Evolutionary conservation across 108 stramenopile species (phyloP).

Genomic region (Stephanodiscus minutulus): DNA sequence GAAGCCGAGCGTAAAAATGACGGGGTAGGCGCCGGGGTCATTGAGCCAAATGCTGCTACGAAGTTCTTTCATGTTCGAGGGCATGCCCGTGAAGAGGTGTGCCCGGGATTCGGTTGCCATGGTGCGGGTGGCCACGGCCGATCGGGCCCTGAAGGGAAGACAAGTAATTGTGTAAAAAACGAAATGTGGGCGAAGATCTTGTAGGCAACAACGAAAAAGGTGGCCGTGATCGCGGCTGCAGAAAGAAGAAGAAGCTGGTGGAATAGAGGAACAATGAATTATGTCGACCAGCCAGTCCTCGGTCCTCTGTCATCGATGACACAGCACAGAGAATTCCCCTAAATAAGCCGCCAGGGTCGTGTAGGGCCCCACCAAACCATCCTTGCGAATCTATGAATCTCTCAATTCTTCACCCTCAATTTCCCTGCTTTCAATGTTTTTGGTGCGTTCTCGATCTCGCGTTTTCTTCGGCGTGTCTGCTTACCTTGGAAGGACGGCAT

Average conservation of each 20-base stretch:
- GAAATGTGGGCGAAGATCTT: neutral
- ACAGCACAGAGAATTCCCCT: neutral
- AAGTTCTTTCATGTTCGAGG: slow-evolving; percentile 38
- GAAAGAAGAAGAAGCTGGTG: neutral
- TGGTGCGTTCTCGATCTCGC: neutral
- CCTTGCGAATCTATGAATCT: neutral
- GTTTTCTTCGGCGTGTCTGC: neutral
- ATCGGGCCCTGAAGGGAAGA: slow-evolving; percentile 16
- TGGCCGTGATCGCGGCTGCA: neutral
- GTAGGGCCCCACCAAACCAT: neutral
- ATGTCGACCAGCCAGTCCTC: too few species aligned
- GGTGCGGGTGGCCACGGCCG: slow-evolving; percentile 39
- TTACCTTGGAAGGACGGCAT: slow-evolving; percentile 49
- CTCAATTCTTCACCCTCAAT: neutral
- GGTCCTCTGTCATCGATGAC: too few species aligned
- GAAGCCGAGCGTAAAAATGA: slow-evolving; percentile 54
- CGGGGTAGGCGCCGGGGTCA: slow-evolving; percentile 75
- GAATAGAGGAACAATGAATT: too few species aligned
- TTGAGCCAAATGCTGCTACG: slow-evolving; percentile 59
- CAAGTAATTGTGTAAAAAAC: neutral
- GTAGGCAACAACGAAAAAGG: neutral
- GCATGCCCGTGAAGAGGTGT: slow-evolving; percentile 41
- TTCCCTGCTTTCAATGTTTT: neutral
- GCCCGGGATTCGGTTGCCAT: slow-evolving; percentile 51
- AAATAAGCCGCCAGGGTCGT: neutral